Conservation (phyloP, 345 rosid species). For the Atalantia buxifolia region DNA sequence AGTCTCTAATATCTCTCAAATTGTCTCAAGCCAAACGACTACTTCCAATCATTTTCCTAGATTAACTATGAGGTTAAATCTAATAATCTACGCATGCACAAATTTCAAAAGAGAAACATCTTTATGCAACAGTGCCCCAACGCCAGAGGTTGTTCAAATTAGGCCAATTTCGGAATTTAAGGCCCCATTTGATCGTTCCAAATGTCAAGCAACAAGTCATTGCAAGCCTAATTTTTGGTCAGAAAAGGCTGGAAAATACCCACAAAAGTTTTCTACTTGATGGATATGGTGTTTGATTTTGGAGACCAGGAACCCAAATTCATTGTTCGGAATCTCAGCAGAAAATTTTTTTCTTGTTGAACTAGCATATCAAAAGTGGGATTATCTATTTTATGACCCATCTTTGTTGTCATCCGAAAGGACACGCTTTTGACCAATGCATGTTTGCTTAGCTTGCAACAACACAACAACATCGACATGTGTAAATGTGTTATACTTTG, state of each 20-base stretch:
- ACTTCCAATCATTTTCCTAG: background rate
- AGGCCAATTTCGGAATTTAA: slow-evolving; percentile 9
- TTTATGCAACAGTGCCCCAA: background rate
- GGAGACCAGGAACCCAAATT: background rate
- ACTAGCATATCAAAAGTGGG: background rate
- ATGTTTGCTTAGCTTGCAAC: slow-evolving; percentile 11
- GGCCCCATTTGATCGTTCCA: slow-evolving; percentile 7
- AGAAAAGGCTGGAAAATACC: slow-evolving; percentile 12
- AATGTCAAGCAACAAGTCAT: background rate
- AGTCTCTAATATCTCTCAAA: background rate
- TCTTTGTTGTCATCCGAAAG: slow-evolving; percentile 10
- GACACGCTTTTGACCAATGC: slow-evolving; percentile 5
- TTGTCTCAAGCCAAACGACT: background rate
- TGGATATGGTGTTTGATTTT: background rate
- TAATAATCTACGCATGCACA: background rate
- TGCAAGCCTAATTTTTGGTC: slow-evolving; percentile 17
- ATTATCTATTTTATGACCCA: background rate
- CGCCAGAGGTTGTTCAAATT: slow-evolving; percentile 13
- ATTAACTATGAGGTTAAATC: background rate
- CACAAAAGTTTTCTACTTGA: background rate
- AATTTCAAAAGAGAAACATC: background rate
- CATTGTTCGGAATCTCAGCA: background rate
- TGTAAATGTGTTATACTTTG: no score
- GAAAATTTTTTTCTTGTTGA: background rate
- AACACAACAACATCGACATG: background rate